These are phyloP conservation scores for Scortechinia acanthostroma DNA, from an alignment of 2,329 filamentous ascomycete species.

Conservation along the genomic window DNA sequence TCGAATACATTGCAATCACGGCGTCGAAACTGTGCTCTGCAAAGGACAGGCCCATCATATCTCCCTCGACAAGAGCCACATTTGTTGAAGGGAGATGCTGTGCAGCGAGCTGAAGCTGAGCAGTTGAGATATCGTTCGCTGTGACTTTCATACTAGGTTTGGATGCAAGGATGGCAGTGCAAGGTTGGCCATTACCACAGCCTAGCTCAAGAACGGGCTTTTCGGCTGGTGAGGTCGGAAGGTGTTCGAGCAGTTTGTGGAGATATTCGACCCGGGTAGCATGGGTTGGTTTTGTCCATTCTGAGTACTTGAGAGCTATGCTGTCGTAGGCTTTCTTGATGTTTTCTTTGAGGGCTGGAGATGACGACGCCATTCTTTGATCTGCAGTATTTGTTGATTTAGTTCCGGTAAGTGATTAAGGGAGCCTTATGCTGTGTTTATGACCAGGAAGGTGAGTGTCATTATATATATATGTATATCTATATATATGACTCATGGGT, in stretches of 20 bases:
- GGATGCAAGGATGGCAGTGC: neutral
- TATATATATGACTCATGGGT: no score
- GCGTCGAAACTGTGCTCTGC: constrained; percentile 20
- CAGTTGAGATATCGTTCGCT: constrained; percentile 30
- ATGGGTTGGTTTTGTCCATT: neutral
- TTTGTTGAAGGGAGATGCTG: constrained; percentile 12
- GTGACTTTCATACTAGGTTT: constrained; percentile 14
- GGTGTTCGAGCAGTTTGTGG: neutral
- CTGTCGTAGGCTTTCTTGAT: neutral
- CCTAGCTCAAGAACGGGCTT: neutral
- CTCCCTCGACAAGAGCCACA: constrained; percentile 20
- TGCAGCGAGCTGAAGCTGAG: constrained; percentile 24
- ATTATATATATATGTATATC: no score
- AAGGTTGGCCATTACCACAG: neutral
- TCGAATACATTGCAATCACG: constrained; percentile 31
- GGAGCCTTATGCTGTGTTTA: no score
- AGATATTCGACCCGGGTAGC: neutral
- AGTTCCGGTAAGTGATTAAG: no score
- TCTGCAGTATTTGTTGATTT: no score
- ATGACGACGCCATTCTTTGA: no score
- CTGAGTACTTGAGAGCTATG: neutral
- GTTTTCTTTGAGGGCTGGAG: neutral
- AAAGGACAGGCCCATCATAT: constrained; percentile 31
- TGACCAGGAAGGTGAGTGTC: no score
- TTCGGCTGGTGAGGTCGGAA: neutral